phyloP scores from a whole-genome alignment of 2,329 filamentous ascomycete species.

The Exserohilum rostratum region DNA sequence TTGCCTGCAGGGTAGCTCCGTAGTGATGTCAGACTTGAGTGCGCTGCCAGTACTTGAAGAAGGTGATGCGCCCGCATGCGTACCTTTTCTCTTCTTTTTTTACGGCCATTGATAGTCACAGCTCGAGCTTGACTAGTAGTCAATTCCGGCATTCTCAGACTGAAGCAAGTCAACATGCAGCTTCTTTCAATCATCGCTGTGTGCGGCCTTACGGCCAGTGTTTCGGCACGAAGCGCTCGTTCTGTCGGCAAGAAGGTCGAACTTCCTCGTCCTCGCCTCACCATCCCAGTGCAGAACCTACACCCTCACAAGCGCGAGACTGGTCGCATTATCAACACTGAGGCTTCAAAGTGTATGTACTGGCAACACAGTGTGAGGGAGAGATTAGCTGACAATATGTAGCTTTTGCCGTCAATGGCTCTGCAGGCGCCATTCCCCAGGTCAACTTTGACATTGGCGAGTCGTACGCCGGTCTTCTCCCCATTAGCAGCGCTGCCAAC shows the following conservation, averaged over 20 bases:
- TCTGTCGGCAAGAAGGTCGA: conserved; percentile 40
- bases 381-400: conserved; percentile 6
- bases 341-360: conserved; percentile 29
- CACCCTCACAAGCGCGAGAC: conserved; percentile 30
- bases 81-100: background rate
- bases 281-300: conserved; percentile 23
- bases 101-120: conserved; percentile 9
- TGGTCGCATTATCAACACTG: conserved; percentile 50
- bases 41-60: conserved; percentile 6
- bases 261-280: conserved; percentile 34
- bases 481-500: conserved; percentile 58
- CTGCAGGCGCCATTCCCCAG: conserved; percentile 53
- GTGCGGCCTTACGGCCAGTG: conserved; percentile 33
- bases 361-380: no score
- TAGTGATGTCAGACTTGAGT: conserved; percentile 13
- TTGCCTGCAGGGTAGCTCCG: conserved; percentile 8
- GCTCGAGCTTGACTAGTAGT: conserved; percentile 5
- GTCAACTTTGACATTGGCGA: conserved; percentile 55
- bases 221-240: conserved; percentile 36
- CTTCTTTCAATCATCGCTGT: conserved; percentile 41
- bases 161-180: conserved; percentile 32
- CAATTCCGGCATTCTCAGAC: background rate
- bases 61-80: background rate
- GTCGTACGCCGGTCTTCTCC: conserved; percentile 56
- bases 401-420: conserved; percentile 48